Evolutionary conservation across 2,329 filamentous ascomycete genomes (phyloP).

Genomic region (Chaetothyriales sp.): DNA sequence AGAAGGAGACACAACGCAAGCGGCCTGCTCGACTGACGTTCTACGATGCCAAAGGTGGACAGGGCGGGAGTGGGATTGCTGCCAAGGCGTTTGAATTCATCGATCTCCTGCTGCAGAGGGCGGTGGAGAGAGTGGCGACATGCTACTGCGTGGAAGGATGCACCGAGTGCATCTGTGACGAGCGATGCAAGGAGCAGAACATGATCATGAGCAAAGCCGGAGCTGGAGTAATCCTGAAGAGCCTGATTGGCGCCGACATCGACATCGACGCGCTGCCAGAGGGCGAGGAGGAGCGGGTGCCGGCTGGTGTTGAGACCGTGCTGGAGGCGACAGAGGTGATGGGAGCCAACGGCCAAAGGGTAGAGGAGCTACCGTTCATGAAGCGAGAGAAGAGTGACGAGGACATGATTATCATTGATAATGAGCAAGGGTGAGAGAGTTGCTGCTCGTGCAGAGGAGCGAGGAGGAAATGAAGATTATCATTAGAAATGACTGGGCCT

Average conservation of each 20-base stretch:
- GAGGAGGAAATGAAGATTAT: too few species aligned
- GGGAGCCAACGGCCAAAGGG: conserved; percentile 18
- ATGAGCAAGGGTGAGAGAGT: too few species aligned
- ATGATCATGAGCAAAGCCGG: conserved; percentile 90
- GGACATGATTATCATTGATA: conserved; percentile 17
- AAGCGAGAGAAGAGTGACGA: conserved; percentile 16
- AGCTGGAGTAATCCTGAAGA: conserved; percentile 63
- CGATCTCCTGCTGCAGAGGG: conserved; percentile 60
- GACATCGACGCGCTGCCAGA: conserved; percentile 74
- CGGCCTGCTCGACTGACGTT: conserved; percentile 79
- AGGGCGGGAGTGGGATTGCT: conserved; percentile 68
- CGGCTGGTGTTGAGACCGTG: conserved; percentile 67
- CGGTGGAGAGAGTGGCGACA: conserved; percentile 56
- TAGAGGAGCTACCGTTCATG: conserved; percentile 18
- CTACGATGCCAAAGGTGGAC: conserved; percentile 85
- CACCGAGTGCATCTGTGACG: conserved; percentile 75
- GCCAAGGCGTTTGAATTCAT: conserved; percentile 90
- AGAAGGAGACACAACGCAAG: conserved; percentile 44
- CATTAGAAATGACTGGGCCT: too few species aligned
- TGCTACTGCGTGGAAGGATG: conserved; percentile 72
- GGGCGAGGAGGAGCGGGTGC: conserved; percentile 55
- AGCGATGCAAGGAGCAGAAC: conserved; percentile 72
- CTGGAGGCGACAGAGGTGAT: conserved; percentile 54
- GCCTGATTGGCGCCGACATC: conserved; percentile 58
- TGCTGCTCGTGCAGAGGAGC: too few species aligned